phyloP scores from a whole-genome alignment of 1,284 basidiomycete species.

The Moesziomyces sp. region DNA sequence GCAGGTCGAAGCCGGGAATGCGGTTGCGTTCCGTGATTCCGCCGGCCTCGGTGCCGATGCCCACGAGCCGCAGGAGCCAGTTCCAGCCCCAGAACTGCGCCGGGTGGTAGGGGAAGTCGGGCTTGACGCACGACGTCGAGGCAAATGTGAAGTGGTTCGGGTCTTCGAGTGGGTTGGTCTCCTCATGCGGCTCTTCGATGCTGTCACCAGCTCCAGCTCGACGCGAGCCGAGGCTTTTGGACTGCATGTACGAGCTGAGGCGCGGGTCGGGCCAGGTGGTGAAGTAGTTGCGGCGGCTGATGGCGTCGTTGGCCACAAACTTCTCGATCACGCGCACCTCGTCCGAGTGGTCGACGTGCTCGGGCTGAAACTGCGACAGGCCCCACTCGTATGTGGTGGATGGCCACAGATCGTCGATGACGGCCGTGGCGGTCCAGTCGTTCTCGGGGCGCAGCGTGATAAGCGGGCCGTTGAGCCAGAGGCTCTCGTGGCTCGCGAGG shows the following conservation, averaged over 20 bases:
- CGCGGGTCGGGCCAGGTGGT: constrained; percentile 71
- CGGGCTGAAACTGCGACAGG: constrained; percentile 62
- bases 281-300: constrained; percentile 68
- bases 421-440: constrained; percentile 77
- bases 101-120: constrained; percentile 66
- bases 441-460: constrained; percentile 67
- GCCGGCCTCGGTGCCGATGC: constrained; percentile 53
- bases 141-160: constrained; percentile 66
- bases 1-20: constrained; percentile 77
- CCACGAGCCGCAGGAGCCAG: constrained; percentile 52
- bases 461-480: constrained; percentile 66
- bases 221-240: constrained; percentile 32
- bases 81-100: constrained; percentile 66
- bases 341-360: constrained; percentile 36
- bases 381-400: constrained; percentile 79
- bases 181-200: constrained; percentile 13
- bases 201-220: constrained; percentile 8
- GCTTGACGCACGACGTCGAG: constrained; percentile 65
- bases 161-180: constrained; percentile 58
- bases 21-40: constrained; percentile 67
- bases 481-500: constrained; percentile 43
- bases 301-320: constrained; percentile 39
- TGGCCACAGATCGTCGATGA: constrained; percentile 76
- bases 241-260: constrained; percentile 52
- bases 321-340: constrained; percentile 49